A percentile compares a stretch with the other conserved stretches of the same genome.
phyloP scores from a whole-genome alignment of 257 asterid species.

The Solanum etuberosum region DNA sequence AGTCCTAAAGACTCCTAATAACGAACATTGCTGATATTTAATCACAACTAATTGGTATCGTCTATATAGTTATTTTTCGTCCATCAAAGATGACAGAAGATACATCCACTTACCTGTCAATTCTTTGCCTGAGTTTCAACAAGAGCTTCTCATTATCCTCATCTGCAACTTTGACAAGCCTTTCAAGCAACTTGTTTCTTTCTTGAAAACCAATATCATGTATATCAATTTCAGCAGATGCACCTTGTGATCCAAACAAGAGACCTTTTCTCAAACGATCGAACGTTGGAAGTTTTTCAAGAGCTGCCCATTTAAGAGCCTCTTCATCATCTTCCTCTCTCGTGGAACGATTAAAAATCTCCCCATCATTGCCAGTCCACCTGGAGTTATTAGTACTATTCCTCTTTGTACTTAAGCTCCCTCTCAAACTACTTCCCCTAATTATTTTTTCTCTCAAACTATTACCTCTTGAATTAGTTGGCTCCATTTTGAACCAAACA shows the following conservation, averaged over 20 bases:
- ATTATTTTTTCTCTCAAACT: background rate
- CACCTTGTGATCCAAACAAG: background rate
- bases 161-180: conserved; percentile 41
- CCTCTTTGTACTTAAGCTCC: background rate
- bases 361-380: background rate
- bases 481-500: background rate
- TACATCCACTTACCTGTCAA: conserved; percentile 28
- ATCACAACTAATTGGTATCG: background rate
- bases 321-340: background rate
- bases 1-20: background rate
- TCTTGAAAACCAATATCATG: background rate
- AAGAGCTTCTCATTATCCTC: conserved; percentile 65
- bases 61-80: background rate
- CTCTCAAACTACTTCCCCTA: background rate
- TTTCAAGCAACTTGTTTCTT: conserved; percentile 40
- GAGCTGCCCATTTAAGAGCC: background rate
- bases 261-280: background rate
- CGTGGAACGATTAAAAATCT: background rate
- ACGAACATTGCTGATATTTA: background rate
- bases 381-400: background rate
- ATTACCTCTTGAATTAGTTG: background rate
- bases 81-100: background rate
- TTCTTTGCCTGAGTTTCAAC: conserved; percentile 38
- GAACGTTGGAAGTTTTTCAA: background rate
- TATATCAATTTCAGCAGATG: background rate